These are phyloP conservation scores for Phylloporus arenicola DNA, from an alignment of 768 basidiomycete species.

Conservation along the genomic window DNA sequence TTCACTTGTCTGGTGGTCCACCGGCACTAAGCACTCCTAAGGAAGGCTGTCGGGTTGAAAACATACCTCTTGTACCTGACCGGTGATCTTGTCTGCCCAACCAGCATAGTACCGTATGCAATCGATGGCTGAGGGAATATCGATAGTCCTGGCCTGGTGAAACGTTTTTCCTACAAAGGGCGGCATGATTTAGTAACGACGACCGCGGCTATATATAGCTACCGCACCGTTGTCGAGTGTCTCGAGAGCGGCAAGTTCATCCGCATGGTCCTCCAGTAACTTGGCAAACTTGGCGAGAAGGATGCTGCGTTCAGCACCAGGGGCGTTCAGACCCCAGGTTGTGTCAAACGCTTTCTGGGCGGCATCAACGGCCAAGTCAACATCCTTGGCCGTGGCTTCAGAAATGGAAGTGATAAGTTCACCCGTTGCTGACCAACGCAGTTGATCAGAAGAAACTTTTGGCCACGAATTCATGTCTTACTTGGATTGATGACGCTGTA, in stretches of 20 bases:
- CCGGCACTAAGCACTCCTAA: background rate
- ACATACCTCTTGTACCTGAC: slow-evolving; percentile 62
- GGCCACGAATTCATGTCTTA: slow-evolving; percentile 16
- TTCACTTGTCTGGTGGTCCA: slow-evolving; percentile 23
- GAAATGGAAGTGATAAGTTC: slow-evolving; percentile 50
- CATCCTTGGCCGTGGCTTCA: slow-evolving; percentile 61
- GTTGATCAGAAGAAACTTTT: background rate
- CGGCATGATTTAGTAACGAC: background rate
- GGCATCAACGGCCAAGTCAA: slow-evolving; percentile 69
- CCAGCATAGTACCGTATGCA: slow-evolving; percentile 78
- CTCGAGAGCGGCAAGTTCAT: slow-evolving; percentile 71
- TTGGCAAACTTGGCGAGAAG: slow-evolving; percentile 60
- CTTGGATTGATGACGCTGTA: slow-evolving; percentile 56
- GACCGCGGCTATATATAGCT: background rate
- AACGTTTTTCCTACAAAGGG: slow-evolving; percentile 48
- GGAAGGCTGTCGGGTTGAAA: background rate
- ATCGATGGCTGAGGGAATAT: slow-evolving; percentile 35
- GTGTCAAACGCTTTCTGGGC: slow-evolving; percentile 59
- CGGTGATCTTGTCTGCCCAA: slow-evolving; percentile 82
- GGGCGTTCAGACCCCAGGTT: slow-evolving; percentile 60
- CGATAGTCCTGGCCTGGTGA: slow-evolving; percentile 41
- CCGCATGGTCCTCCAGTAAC: slow-evolving; percentile 55
- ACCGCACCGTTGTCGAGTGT: slow-evolving; percentile 56
- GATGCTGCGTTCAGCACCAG: slow-evolving; percentile 48
- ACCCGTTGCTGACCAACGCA: slow-evolving; percentile 48